Percentiles rank a stretch among this genome's conserved stretches.
Evolutionary conservation across 2,329 filamentous ascomycete genomes (phyloP).

Genomic region (Ophiostoma tasmaniense): DNA sequence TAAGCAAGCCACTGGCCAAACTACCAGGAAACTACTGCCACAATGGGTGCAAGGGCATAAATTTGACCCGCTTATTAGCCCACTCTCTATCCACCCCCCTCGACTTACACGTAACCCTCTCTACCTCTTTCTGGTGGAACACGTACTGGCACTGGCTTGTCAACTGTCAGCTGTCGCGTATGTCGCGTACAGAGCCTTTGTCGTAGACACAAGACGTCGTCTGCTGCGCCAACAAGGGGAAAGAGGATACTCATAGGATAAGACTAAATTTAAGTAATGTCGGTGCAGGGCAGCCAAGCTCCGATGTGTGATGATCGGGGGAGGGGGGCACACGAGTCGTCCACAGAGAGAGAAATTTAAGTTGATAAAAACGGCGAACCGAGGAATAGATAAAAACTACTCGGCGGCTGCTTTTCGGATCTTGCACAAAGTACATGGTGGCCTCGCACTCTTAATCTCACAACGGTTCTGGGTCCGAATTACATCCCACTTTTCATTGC

Average conservation of each 20-base stretch:
- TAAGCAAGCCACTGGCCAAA: neutral
- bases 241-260: neutral
- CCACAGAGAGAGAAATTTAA: neutral
- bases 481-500: neutral
- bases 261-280: slow-evolving; percentile 5
- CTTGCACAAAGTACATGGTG: neutral
- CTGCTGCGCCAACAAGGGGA: neutral
- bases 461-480: neutral
- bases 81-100: neutral
- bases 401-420: neutral
- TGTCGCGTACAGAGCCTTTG: neutral
- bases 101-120: slow-evolving; percentile 4
- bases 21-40: neutral
- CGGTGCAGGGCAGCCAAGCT: neutral
- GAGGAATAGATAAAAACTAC: neutral
- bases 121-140: neutral
- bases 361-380: neutral
- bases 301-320: neutral
- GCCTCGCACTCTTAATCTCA: neutral
- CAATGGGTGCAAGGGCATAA: neutral
- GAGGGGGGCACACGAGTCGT: neutral
- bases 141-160: neutral
- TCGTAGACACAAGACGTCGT: neutral
- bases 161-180: neutral
- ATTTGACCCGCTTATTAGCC: neutral